Percentiles rank a stretch among this genome's conserved stretches.
Evolutionary conservation across 2,329 filamentous ascomycete species (phyloP).

Genomic region (Lachnellula occidentalis): DNA sequence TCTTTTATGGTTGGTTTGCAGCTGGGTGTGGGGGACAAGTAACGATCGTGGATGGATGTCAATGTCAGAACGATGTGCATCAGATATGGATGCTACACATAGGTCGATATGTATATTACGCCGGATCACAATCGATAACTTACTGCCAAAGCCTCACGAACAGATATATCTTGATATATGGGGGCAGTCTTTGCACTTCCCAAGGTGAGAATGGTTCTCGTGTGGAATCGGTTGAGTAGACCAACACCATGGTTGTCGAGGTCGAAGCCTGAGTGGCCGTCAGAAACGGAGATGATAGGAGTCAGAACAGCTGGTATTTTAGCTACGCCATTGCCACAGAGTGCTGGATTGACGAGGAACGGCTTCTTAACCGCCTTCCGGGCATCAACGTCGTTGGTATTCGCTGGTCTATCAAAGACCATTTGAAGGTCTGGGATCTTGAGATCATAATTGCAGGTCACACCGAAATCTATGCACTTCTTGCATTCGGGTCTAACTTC

Average conservation of each 20-base stretch:
- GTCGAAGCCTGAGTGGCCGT: constrained; percentile 2
- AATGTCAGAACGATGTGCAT: constrained; percentile 49
- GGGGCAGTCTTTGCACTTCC: constrained; percentile 30
- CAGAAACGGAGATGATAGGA: background rate
- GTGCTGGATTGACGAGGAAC: background rate
- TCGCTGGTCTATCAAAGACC: constrained; percentile 24
- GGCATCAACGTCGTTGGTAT: background rate
- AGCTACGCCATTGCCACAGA: background rate
- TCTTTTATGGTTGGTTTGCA: constrained; percentile 31
- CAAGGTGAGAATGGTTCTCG: constrained; percentile 38
- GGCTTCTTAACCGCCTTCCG: background rate
- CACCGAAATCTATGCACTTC: constrained; percentile 42
- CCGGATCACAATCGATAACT: constrained; percentile 9
- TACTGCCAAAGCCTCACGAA: constrained; percentile 38
- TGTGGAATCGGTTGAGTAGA: constrained; percentile 38
- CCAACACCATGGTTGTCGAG: constrained; percentile 27
- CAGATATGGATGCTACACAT: constrained; percentile 30
- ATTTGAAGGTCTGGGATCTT: constrained; percentile 31
- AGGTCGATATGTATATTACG: background rate
- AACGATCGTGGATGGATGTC: constrained; percentile 48
- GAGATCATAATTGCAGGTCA: constrained; percentile 42
- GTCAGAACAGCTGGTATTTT: background rate
- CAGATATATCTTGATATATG: constrained; percentile 34
- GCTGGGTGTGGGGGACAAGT: constrained; percentile 19
- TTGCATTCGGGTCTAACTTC: constrained; percentile 44